Percentiles rank a stretch among this genome's conserved stretches.
phyloP scores from a whole-genome alignment of 176 grass and related monocot species.

The Calamus simplicifolius region DNA sequence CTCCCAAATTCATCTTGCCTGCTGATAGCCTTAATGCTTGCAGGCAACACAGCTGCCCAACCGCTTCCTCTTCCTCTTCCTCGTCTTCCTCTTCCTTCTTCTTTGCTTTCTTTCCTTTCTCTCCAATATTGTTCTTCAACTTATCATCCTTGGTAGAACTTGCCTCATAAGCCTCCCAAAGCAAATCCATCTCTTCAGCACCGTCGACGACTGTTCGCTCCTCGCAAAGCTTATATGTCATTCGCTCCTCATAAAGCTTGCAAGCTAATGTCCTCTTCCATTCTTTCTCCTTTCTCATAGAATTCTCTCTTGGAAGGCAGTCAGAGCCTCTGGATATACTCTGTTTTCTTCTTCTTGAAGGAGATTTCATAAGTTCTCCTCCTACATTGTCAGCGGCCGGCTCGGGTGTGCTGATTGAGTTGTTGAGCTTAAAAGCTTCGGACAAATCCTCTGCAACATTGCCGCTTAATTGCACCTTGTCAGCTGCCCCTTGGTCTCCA shows the following conservation, averaged over 20 bases:
- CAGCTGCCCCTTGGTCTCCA: too few species aligned
- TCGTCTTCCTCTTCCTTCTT: too few species aligned
- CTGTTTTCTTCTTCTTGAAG: constrained; percentile 33
- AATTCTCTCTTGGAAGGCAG: constrained; percentile 40
- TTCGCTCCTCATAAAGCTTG: constrained; percentile 89
- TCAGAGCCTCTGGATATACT: constrained; percentile 37
- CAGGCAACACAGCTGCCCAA: constrained; percentile 74
- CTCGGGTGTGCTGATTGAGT: too few species aligned
- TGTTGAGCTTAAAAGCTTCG: too few species aligned
- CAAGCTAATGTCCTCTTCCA: constrained; percentile 93
- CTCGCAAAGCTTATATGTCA: constrained; percentile 44
- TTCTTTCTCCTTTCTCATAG: constrained; percentile 47
- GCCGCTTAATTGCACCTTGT: too few species aligned
- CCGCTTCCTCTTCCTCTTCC: background rate
- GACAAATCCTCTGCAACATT: too few species aligned
- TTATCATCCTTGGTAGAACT: constrained; percentile 19
- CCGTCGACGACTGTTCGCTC: constrained; percentile 26
- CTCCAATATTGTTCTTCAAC: background rate
- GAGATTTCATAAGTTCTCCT: constrained; percentile 29
- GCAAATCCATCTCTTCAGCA: constrained; percentile 79
- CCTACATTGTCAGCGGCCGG: background rate
- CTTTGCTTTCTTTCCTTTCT: background rate
- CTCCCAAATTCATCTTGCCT: constrained; percentile 77
- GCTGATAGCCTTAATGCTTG: constrained; percentile 79
- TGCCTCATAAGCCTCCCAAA: constrained; percentile 95